Conservation (phyloP, 1,284 basidiomycete genomes). For the Ceratobasidium sp. region DNA sequence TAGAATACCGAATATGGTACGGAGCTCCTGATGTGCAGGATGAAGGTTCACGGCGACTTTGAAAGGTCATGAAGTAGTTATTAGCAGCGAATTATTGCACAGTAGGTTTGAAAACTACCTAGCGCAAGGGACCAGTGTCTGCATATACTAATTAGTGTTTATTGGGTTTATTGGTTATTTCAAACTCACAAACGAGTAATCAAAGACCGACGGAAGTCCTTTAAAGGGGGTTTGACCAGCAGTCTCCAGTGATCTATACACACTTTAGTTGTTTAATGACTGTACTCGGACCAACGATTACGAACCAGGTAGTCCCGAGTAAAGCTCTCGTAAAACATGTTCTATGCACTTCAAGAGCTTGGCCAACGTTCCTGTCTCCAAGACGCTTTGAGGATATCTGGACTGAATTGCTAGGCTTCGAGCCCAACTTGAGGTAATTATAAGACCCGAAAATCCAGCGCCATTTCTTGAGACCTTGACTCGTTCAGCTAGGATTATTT, state of each 20-base stretch:
- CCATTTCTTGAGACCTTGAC: neutral
- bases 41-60: constrained; percentile 29
- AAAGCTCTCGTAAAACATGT: too few species aligned
- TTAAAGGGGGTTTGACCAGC: neutral
- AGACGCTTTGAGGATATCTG: neutral
- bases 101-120: neutral
- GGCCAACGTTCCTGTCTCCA: neutral
- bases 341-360: too few species aligned
- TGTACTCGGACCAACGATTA: too few species aligned
- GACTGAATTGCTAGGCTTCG: neutral
- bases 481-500: constrained; percentile 14
- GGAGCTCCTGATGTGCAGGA: neutral
- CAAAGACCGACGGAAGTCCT: neutral
- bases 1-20: neutral
- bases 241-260: constrained; percentile 1
- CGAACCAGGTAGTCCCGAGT: too few species aligned
- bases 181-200: constrained; percentile 7
- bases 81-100: neutral
- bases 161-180: neutral
- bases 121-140: constrained; percentile 12
- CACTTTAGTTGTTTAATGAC: neutral
- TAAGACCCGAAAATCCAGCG: constrained; percentile 24
- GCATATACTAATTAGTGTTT: neutral
- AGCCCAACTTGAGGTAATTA: constrained; percentile 9
- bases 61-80: neutral